Evolutionary conservation across 2,329 filamentous ascomycete species (phyloP).

Genomic region (Diplodia mutila): DNA sequence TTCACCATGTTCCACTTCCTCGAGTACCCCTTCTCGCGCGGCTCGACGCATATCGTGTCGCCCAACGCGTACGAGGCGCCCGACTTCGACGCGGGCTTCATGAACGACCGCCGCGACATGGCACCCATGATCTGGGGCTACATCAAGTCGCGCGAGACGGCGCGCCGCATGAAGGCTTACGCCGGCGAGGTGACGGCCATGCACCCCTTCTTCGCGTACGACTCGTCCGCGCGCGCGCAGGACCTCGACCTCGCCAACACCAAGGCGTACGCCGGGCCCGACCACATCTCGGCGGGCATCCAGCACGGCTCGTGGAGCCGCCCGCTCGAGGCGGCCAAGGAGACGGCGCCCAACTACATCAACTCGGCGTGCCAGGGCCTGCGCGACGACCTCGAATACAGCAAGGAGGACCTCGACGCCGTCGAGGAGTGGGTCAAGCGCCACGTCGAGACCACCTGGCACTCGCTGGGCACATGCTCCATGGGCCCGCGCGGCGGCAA

Average conservation of each 20-base stretch:
- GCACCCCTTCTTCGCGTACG: slow-evolving; percentile 74
- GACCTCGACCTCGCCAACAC: slow-evolving; percentile 78
- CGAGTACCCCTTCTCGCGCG: slow-evolving; percentile 76
- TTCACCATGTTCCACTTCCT: slow-evolving; percentile 85
- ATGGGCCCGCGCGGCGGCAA: slow-evolving; percentile 79
- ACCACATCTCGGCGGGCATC: slow-evolving; percentile 72
- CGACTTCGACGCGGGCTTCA: slow-evolving; percentile 81
- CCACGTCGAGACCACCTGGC: slow-evolving; percentile 78
- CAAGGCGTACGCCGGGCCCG: slow-evolving; percentile 73
- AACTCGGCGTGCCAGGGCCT: slow-evolving; percentile 67
- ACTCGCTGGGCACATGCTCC: slow-evolving; percentile 69
- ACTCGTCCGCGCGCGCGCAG: slow-evolving; percentile 69
- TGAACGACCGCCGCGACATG: slow-evolving; percentile 86
- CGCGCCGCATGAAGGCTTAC: slow-evolving; percentile 75
- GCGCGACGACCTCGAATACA: slow-evolving; percentile 69
- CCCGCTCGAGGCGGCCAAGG: slow-evolving; percentile 60
- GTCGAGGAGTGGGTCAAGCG: slow-evolving; percentile 66
- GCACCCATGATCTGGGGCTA: slow-evolving; percentile 80
- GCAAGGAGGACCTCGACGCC: slow-evolving; percentile 63
- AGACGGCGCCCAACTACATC: slow-evolving; percentile 55
- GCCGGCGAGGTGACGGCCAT: slow-evolving; percentile 67
- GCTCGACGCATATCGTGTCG: slow-evolving; percentile 71
- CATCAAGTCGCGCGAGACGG: slow-evolving; percentile 80
- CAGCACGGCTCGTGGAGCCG: slow-evolving; percentile 72
- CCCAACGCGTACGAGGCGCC: slow-evolving; percentile 73